A percentile compares a stretch with the other conserved stretches of the same genome.
Conservation (phyloP, 2,329 filamentous ascomycete species). For the Talaromyces sp. region DNA sequence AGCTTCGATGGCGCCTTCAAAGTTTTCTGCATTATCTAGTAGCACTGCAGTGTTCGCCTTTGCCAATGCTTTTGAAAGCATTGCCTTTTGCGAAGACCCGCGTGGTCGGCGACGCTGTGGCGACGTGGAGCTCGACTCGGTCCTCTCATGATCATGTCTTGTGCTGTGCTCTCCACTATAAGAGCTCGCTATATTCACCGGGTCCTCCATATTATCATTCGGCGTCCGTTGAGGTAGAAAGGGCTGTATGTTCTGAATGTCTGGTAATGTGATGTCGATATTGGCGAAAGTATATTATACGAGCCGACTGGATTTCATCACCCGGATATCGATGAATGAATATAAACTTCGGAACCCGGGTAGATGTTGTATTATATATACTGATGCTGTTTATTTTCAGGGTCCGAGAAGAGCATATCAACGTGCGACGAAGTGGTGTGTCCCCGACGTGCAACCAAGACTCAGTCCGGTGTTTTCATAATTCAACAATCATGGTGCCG, state of each 20-base stretch:
- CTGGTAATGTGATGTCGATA: not conserved
- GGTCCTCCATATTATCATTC: constrained; percentile 15
- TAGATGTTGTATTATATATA: not conserved
- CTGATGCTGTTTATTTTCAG: not conserved
- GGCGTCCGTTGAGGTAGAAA: not conserved
- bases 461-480: constrained; percentile 16
- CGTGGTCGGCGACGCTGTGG: constrained; percentile 34
- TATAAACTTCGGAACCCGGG: not conserved
- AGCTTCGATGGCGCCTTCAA: constrained; percentile 83
- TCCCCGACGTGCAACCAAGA: constrained; percentile 8
- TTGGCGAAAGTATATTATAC: not conserved
- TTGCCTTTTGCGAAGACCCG: constrained; percentile 79
- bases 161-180: constrained; percentile 23
- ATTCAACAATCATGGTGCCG: constrained; percentile 12
- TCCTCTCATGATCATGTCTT: constrained; percentile 24
- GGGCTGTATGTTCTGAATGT: not conserved
- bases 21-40: constrained; percentile 93
- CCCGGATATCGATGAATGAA: not conserved
- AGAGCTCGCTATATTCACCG: constrained; percentile 13
- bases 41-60: constrained; percentile 96
- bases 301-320: not conserved
- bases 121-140: constrained; percentile 29
- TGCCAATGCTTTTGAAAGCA: constrained; percentile 92
- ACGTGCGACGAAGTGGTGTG: not conserved
- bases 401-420: constrained; percentile 2